Percentiles rank a stretch among this genome's conserved stretches.
Conservation (phyloP, 1,284 basidiomycete species). For the Heterobasidion parviporum region DNA sequence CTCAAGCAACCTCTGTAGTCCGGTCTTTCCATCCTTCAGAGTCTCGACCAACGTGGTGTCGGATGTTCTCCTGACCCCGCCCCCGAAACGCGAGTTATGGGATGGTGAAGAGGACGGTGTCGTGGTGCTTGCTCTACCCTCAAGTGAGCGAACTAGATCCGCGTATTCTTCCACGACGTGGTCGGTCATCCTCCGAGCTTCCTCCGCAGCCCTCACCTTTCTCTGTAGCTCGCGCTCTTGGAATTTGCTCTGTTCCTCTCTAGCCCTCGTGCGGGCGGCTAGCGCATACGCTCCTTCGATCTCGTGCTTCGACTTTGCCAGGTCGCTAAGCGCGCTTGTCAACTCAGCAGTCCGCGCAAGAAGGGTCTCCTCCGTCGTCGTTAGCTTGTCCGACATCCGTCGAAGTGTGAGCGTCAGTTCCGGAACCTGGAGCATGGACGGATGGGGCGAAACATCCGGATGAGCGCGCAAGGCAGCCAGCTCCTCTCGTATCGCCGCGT, state of each 20-base stretch:
- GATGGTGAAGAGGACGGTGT: constrained; percentile 11
- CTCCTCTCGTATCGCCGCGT: constrained; percentile 44
- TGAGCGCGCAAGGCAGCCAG: constrained; percentile 40
- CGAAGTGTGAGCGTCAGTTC: constrained; percentile 61
- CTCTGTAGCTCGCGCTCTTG: constrained; percentile 38
- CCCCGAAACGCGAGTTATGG: constrained; percentile 1
- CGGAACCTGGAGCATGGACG: constrained; percentile 42
- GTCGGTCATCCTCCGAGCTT: constrained; percentile 54
- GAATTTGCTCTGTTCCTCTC: constrained; percentile 41
- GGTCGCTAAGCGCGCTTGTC: constrained; percentile 30
- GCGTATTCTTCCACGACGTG: constrained; percentile 62
- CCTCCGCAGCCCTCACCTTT: constrained; percentile 37
- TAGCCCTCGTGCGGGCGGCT: constrained; percentile 36
- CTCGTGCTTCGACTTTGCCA: constrained; percentile 31
- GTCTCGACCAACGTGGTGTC: constrained; percentile 25
- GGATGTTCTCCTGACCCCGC: constrained; percentile 5
- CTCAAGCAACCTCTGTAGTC: constrained; percentile 38
- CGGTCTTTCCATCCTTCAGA: constrained; percentile 39
- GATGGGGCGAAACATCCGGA: constrained; percentile 34
- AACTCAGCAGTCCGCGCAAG: constrained; percentile 42
- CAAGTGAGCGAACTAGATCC: constrained; percentile 53
- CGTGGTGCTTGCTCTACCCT: constrained; percentile 29
- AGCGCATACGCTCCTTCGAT: constrained; percentile 45
- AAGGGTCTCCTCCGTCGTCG: constrained; percentile 45
- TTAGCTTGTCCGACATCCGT: constrained; percentile 59